Conservation (phyloP, 1,139 yeast genomes). For the Yamadazyma triangularis region DNA sequence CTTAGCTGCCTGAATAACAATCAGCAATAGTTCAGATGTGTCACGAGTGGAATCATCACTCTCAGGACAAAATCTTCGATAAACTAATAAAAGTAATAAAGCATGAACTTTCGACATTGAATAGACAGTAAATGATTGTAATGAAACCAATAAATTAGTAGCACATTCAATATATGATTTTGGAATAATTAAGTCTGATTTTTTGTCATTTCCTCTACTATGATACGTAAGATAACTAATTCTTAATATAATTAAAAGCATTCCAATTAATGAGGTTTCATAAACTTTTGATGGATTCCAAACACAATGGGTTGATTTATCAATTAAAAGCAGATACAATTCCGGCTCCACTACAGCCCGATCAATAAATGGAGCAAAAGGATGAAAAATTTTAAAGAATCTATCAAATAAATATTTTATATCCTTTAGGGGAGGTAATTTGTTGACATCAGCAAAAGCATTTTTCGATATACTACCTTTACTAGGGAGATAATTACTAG, state of each 20-base stretch:
- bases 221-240: conserved; percentile 47
- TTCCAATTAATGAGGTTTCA: conserved; percentile 9
- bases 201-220: background rate
- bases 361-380: background rate
- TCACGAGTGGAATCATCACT: conserved; percentile 25
- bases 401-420: background rate
- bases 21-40: conserved; percentile 3
- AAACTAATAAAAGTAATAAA: conserved; percentile 42
- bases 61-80: conserved; percentile 48
- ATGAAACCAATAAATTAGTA: conserved; percentile 9
- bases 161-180: conserved; percentile 9
- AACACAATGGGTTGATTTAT: background rate
- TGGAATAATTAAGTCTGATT: conserved; percentile 3
- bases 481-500: background rate
- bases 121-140: conserved; percentile 24
- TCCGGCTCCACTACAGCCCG: background rate
- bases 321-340: background rate
- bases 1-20: conserved; percentile 2
- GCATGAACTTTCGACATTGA: conserved; percentile 45
- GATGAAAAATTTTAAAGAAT: background rate
- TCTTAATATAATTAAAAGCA: conserved; percentile 43
- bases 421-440: background rate
- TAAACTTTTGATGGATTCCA: background rate
- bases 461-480: background rate
- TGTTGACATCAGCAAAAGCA: background rate